Conservation (phyloP, 1,284 basidiomycete genomes). For the Sanghuangporus weigelae region DNA sequence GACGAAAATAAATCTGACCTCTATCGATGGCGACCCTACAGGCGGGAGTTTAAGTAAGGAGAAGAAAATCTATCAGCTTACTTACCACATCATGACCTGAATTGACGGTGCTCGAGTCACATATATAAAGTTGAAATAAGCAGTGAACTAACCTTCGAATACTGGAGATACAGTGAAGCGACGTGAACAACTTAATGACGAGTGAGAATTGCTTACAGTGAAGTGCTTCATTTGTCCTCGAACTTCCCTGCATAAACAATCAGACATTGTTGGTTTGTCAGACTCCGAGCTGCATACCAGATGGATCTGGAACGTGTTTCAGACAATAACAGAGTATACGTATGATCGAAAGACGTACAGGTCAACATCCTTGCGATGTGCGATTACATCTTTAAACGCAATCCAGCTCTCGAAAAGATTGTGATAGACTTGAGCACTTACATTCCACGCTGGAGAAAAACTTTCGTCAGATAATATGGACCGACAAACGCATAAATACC, state of each 20-base stretch:
- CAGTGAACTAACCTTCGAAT: neutral
- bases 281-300: constrained; percentile 45
- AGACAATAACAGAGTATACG: neutral
- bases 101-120: neutral
- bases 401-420: neutral
- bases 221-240: constrained; percentile 80
- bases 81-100: constrained; percentile 83
- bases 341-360: constrained; percentile 47
- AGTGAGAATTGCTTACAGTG: constrained; percentile 43
- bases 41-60: constrained; percentile 7
- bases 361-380: constrained; percentile 61
- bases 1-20: constrained; percentile 35
- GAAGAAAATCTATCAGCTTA: neutral
- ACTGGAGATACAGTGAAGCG: neutral
- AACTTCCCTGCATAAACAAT: constrained; percentile 61
- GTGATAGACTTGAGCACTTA: constrained; percentile 28
- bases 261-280: neutral
- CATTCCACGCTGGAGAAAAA: constrained; percentile 54
- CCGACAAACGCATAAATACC: constrained; percentile 25
- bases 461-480: neutral
- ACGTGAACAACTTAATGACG: no score
- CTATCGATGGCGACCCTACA: constrained; percentile 86
- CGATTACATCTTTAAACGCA: constrained; percentile 51
- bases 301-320: constrained; percentile 46
- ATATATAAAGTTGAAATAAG: neutral